These are phyloP conservation scores for Phallus indusiatus DNA, from an alignment of 768 basidiomycete species.

Conservation along the genomic window DNA sequence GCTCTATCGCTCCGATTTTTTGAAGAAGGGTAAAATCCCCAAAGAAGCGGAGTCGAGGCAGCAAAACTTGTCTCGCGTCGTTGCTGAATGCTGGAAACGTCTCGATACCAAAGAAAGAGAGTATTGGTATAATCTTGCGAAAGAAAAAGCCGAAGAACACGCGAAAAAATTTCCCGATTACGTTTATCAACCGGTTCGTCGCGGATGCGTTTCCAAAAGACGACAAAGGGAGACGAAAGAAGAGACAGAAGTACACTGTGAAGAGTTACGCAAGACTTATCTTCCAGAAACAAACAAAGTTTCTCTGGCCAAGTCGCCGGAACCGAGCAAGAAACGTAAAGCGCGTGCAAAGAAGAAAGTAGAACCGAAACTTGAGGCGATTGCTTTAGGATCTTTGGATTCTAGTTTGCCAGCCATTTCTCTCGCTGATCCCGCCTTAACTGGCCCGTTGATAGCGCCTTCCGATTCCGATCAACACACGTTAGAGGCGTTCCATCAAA, in stretches of 20 bases:
- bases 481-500: neutral
- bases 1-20: constrained; percentile 47
- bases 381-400: neutral
- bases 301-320: neutral
- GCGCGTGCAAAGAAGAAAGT: neutral
- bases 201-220: neutral
- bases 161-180: constrained; percentile 51
- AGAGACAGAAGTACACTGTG: neutral
- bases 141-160: constrained; percentile 47
- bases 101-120: constrained; percentile 39
- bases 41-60: constrained; percentile 40
- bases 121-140: constrained; percentile 44
- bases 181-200: constrained; percentile 41
- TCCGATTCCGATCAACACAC: neutral
- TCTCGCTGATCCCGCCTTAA: neutral
- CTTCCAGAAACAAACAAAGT: neutral
- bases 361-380: neutral
- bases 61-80: constrained; percentile 65
- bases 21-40: constrained; percentile 37
- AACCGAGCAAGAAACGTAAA: neutral
- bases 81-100: constrained; percentile 64
- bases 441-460: neutral
- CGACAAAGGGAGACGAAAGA: neutral
- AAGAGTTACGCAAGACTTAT: neutral
- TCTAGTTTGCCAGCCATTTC: neutral